phyloP scores from a whole-genome alignment of 345 rosid genomes.

The Ailanthus altissimus region DNA sequence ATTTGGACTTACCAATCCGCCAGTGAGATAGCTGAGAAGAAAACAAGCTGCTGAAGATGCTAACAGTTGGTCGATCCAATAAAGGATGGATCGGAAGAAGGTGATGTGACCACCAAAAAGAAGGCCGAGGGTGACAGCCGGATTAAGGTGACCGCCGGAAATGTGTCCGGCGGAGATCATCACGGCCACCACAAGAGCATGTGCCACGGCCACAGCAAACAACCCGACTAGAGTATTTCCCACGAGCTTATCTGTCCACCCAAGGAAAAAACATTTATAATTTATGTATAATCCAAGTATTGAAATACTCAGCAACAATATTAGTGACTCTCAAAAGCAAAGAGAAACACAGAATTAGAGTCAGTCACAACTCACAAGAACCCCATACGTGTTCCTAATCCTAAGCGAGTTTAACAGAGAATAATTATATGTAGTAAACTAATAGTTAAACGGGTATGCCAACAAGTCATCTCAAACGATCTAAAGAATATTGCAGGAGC shows the following conservation, averaged over 20 bases:
- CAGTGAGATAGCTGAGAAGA: constrained; percentile 84
- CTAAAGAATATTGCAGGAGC: no score
- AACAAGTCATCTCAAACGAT: no score
- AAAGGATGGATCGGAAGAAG: constrained; percentile 65
- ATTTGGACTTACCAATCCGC: constrained; percentile 60
- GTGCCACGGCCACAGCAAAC: constrained; percentile 77
- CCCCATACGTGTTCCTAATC: background rate
- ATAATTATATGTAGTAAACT: background rate
- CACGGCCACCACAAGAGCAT: constrained; percentile 78
- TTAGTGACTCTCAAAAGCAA: background rate
- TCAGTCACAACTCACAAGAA: background rate
- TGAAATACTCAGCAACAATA: background rate
- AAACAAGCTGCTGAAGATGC: constrained; percentile 79
- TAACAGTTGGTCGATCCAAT: constrained; percentile 70
- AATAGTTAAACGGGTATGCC: background rate
- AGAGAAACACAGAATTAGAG: background rate
- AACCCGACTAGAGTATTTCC: constrained; percentile 59
- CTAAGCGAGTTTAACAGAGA: background rate
- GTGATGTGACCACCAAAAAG: constrained; percentile 79
- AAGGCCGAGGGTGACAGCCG: constrained; percentile 85
- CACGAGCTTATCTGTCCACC: constrained; percentile 42
- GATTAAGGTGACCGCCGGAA: constrained; percentile 95
- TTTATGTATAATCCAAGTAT: background rate
- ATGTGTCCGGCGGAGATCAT: constrained; percentile 89
- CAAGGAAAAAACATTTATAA: background rate